These are phyloP conservation scores for Eucalyptus erythrocorys DNA, from an alignment of 345 rosid species.

Conservation along the genomic window DNA sequence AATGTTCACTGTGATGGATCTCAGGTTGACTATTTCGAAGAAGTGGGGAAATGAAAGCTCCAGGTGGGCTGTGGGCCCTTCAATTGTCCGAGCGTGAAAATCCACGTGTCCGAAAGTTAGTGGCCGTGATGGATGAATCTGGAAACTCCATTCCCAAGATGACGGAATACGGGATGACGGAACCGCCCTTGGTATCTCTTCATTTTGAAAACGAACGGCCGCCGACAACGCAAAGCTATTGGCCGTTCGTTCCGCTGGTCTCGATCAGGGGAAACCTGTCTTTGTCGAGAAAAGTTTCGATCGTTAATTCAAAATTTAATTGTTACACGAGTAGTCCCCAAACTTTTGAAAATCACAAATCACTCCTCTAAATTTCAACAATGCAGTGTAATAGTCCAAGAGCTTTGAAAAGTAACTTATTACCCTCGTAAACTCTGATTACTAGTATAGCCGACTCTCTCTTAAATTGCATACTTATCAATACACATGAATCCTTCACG, in stretches of 20 bases:
- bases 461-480: fast-evolving
- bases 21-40: not conserved
- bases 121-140: not conserved
- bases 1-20: not conserved
- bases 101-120: not conserved
- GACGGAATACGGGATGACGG: not conserved
- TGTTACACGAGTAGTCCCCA: fast-evolving
- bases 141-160: not conserved
- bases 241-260: not conserved
- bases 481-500: fast-evolving
- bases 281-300: not conserved
- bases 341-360: not conserved
- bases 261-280: not conserved
- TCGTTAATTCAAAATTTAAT: not conserved
- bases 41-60: not conserved
- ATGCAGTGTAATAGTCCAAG: fast-evolving
- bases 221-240: not conserved
- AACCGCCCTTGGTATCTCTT: not conserved
- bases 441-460: fast-evolving
- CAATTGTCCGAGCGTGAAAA: not conserved
- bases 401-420: not conserved
- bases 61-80: not conserved
- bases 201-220: not conserved
- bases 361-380: not conserved
- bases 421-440: too few relatives aligned